Evolutionary conservation across 495 filamentous ascomycete genomes (phyloP).

Genomic region (Podospora conica): DNA sequence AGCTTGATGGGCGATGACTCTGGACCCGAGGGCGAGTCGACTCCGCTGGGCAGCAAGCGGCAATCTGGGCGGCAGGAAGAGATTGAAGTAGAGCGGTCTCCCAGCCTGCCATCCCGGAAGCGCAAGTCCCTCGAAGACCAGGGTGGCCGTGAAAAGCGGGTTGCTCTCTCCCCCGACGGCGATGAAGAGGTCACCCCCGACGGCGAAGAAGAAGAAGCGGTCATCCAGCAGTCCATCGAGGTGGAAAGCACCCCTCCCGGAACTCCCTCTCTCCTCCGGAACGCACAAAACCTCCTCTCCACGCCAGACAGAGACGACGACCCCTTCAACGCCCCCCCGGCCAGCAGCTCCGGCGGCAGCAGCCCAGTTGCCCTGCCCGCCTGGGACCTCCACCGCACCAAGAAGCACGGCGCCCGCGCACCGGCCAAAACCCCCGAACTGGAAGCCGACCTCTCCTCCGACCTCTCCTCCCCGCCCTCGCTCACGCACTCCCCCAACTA

Average conservation of each 20-base stretch:
- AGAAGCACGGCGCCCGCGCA: slow-evolving; percentile 16
- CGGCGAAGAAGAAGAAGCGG: slow-evolving; percentile 7
- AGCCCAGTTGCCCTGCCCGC: slow-evolving; percentile 36
- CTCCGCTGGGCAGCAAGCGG: slow-evolving; percentile 35
- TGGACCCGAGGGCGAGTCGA: slow-evolving; percentile 42
- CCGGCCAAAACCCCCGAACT: slow-evolving; percentile 24
- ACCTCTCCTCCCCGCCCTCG: slow-evolving; percentile 45
- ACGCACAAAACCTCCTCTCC: slow-evolving; percentile 16
- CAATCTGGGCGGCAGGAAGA: slow-evolving; percentile 16
- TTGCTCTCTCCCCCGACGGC: slow-evolving; percentile 12
- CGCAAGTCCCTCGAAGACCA: slow-evolving; percentile 41
- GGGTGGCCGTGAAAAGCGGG: slow-evolving; percentile 20
- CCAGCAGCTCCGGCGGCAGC: slow-evolving; percentile 33
- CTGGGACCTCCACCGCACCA: slow-evolving; percentile 28
- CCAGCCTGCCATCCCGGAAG: slow-evolving; percentile 34
- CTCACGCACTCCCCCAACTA: slow-evolving; percentile 48
- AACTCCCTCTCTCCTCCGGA: slow-evolving; percentile 1
- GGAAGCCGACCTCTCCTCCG: slow-evolving; percentile 23
- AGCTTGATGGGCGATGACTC: slow-evolving; percentile 31
- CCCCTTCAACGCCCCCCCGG: slow-evolving; percentile 40
- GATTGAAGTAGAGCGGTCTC: slow-evolving; percentile 15
- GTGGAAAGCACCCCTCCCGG: slow-evolving; percentile 24
- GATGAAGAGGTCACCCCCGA: slow-evolving; percentile 11
- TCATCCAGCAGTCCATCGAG: slow-evolving; percentile 26
- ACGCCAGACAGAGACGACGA: slow-evolving; percentile 28